phyloP scores from a whole-genome alignment of 2,329 filamentous ascomycete genomes.

The Aotearoamyces nothofagi region DNA sequence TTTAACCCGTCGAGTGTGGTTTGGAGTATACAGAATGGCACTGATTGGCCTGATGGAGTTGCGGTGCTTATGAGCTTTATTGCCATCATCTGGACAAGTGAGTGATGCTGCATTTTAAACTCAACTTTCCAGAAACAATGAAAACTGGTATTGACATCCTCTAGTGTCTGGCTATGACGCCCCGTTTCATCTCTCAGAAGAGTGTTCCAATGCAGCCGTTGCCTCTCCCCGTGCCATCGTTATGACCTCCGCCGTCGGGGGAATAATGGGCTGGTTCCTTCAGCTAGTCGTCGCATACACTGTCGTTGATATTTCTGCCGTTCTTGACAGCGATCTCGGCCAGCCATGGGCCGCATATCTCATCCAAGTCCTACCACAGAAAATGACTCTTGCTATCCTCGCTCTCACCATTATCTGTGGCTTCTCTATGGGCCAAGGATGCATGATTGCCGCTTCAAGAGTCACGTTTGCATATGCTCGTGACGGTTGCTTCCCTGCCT shows the following conservation, averaged over 20 bases:
- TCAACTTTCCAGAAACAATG: no score
- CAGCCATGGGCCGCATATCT: constrained; percentile 56
- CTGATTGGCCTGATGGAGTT: constrained; percentile 51
- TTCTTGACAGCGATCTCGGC: constrained; percentile 43
- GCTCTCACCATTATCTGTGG: constrained; percentile 47
- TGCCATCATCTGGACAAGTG: constrained; percentile 55
- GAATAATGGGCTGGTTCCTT: constrained; percentile 56
- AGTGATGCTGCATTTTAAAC: no score
- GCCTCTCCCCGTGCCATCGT: constrained; percentile 59
- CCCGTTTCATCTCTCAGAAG: constrained; percentile 59
- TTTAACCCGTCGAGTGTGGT: constrained; percentile 43
- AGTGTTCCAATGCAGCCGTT: constrained; percentile 58
- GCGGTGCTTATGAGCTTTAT: constrained; percentile 59
- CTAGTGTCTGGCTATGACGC: constrained; percentile 52
- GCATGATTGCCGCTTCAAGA: constrained; percentile 47
- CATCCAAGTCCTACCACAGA: constrained; percentile 45
- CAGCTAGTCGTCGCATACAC: constrained; percentile 58
- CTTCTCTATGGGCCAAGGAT: constrained; percentile 56
- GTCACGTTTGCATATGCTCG: constrained; percentile 58
- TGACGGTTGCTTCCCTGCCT: constrained; percentile 50
- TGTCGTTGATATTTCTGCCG: constrained; percentile 40
- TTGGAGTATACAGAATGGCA: constrained; percentile 53
- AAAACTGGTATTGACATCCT: no score
- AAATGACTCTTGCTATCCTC: constrained; percentile 41
- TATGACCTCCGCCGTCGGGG: constrained; percentile 50